Base-by-base conservation (phyloP, 129 eudicot genomes). In the Calendula officinalis region DNA sequence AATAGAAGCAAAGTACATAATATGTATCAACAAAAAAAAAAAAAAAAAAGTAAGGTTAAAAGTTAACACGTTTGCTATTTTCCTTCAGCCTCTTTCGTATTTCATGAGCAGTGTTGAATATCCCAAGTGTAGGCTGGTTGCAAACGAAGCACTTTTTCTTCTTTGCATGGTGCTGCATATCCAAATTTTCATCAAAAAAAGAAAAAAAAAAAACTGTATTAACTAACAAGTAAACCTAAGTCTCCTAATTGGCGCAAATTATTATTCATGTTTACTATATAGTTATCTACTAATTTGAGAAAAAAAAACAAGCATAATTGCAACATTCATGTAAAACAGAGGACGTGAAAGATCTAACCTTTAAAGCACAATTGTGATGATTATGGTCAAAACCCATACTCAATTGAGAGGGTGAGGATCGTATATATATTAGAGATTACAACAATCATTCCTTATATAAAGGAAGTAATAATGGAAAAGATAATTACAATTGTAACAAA, bases 331-430 rank as follows among this genome's bases (percentile, higher is more conserved):
- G 38, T 39, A 42, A 61, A 58, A 48, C 12, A 22, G 7, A 40
- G 40, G 3, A 37, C 37, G 59, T 3, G 15, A 65, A n/a, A n/a
- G n/a, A n/a, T n/a, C n/a, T n/a, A n/a, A 86, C 97, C 95, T 86
- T 90, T 70, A 90, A 71, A 15, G 95, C 97, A 75, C 97, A 90
- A n/a, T n/a, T n/a, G n/a, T n/a, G n/a, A n/a, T n/a, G n/a, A n/a
- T n/a, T n/a, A n/a, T n/a, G n/a, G n/a, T n/a, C n/a, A n/a, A n/a
- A n/a, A n/a, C n/a, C n/a, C n/a, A n/a, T n/a, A n/a, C n/a, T n/a
- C n/a, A n/a, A n/a, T n/a, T n/a, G n/a, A n/a, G n/a, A n/a, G n/a
- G n/a, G n/a, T n/a, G n/a, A n/a, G n/a, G n/a, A n/a, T n/a, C n/a
- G n/a, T n/a, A n/a, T n/a, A n/a, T n/a, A n/a, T n/a, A n/a, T n/a